Conservation (phyloP, 192 early-diverging fungal genomes). For the Chytriomyces sp. region DNA sequence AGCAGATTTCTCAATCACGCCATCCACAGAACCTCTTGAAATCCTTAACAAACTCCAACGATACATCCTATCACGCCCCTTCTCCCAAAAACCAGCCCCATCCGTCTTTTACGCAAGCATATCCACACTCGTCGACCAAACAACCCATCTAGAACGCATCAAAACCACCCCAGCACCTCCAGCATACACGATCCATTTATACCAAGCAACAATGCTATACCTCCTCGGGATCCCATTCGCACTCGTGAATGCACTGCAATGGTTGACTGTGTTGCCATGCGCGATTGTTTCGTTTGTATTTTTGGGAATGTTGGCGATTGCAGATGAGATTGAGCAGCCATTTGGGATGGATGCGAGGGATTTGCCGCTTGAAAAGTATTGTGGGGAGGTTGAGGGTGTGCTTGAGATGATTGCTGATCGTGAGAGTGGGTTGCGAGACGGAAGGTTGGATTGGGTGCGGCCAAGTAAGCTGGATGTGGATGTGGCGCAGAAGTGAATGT, state of each 20-base stretch:
- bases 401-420: background rate
- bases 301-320: slow-evolving; percentile 83
- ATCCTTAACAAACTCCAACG: slow-evolving; percentile 35
- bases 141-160: slow-evolving; percentile 1
- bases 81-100: slow-evolving; percentile 66
- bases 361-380: background rate
- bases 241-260: slow-evolving; percentile 55
- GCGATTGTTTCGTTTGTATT: slow-evolving; percentile 70
- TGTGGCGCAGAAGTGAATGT: no score
- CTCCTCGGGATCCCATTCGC: slow-evolving; percentile 81
- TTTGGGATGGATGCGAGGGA: slow-evolving; percentile 53
- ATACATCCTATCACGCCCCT: slow-evolving; percentile 52
- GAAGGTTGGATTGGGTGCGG: no score
- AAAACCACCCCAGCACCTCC: slow-evolving; percentile 28
- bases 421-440: no score
- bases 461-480: no score
- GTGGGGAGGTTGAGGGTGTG: background rate
- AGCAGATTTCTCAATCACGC: slow-evolving; percentile 8
- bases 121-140: slow-evolving; percentile 42
- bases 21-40: background rate
- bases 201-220: slow-evolving; percentile 75
- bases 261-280: slow-evolving; percentile 68
- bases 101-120: slow-evolving; percentile 69
- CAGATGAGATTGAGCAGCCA: slow-evolving; percentile 89
- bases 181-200: slow-evolving; percentile 85